Evolutionary conservation across 257 asterid genomes (phyloP).

Genomic region (Fraxinus excelsior): DNA sequence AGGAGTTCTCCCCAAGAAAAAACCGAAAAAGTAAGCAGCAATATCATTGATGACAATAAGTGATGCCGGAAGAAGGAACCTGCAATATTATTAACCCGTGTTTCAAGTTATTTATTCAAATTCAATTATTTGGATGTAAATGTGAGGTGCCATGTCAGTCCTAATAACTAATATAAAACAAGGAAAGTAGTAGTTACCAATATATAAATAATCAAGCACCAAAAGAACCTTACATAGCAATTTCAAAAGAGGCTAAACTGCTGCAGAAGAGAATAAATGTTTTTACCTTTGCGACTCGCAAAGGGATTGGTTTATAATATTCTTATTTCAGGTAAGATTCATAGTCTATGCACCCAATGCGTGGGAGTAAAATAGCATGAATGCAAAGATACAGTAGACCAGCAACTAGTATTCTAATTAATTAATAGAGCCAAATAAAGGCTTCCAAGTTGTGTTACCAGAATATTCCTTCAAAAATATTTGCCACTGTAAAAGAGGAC

Average conservation of each 20-base stretch:
- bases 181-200: slow-evolving; percentile 70
- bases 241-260: background rate
- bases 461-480: slow-evolving; percentile 80
- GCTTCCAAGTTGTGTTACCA: slow-evolving; percentile 46
- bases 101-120: slow-evolving; percentile 32
- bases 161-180: slow-evolving; percentile 17
- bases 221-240: background rate
- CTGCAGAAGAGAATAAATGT: background rate
- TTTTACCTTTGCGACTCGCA: background rate
- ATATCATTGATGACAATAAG: slow-evolving; percentile 80
- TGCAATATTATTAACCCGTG: slow-evolving; percentile 44
- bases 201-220: background rate
- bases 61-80: slow-evolving; percentile 98
- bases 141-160: background rate
- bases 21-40: slow-evolving; percentile 86
- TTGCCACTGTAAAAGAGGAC: slow-evolving; percentile 76
- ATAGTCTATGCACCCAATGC: too few species aligned
- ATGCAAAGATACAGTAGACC: background rate
- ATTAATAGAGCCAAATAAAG: background rate
- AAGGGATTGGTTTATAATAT: too few species aligned
- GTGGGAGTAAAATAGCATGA: background rate
- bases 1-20: slow-evolving; percentile 91
- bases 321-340: too few species aligned
- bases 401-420: slow-evolving; percentile 14
- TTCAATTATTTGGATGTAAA: slow-evolving; percentile 13